Evolutionary conservation across 345 rosid genomes (phyloP), one percentile per base, ranked within the genome.

Genomic region (Moricandia arvensis): DNA sequence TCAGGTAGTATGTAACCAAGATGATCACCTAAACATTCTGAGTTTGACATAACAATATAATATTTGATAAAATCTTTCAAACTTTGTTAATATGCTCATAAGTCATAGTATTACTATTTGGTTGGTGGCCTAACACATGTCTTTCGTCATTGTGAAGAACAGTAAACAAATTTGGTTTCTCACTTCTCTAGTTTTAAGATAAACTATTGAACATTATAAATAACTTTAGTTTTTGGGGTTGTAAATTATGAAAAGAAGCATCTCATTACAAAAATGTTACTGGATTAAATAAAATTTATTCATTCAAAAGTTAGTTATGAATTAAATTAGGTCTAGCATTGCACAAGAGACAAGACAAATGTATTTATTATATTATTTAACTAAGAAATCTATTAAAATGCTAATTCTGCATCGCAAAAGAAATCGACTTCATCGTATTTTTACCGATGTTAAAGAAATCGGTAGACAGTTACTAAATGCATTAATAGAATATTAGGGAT

Each of bases 91-190:
- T 69, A 70, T 70, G 65, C 31, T 70, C 66, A 71, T 33, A 63
- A 69, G 70, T 76, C 73, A 30, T 24, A 47, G 0, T 77, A 71
- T 71, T 63, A 64, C 80, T 71, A 13, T 77, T 65, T 65, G 80
- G 76, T 77, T 65, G 76, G 80, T 77, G 68, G 80, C 80, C 80
- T 71, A 77, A 77, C 76, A 77, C 72, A 77, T 71, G 72, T 58
- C 66, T 31, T 71, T 64, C 33, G 41, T 71, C 72, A 55, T 65
- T 55, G 24, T 21, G 24, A 55, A 58, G 54, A 71, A 77, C 80
- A 77, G 68, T 65, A 71, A 65, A 71, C 80, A 15, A 71, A 16
- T 43, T 77, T 71, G 80, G 76, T 18, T 77, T 71, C 72, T 77
- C 59, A 55, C 80, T 71, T 58, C 80, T 57, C 67, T 64, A 54